Base-by-base conservation (phyloP, 2,329 filamentous ascomycete species). In the Colletotrichum caudatum region DNA sequence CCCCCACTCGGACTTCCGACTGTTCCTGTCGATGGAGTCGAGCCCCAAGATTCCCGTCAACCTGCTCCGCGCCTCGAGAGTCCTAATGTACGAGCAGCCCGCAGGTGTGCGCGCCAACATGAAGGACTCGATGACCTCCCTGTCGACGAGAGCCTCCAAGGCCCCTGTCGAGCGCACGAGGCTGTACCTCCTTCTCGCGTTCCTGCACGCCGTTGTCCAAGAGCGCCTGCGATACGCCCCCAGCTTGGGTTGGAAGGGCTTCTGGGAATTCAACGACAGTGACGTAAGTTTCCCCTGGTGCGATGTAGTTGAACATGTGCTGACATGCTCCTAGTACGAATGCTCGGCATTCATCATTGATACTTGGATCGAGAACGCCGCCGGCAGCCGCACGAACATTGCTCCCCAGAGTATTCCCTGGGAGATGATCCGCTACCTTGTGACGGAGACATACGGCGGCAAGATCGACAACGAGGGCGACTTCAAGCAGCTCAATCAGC, bases 231-330 rank as follows among this genome's bases (percentile, higher is more conserved):
- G 96, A 74, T 99, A 99, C 80, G 95, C 95, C 33, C 97, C 96
- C 0, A 95, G 89, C 69, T 86, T 99, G 66, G 96, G 96, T 72
- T 99, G 96, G 96, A 98, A 97, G 85, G 94, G 94, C 65, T 97
- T 98, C 87, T 99, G 97, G 96, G 97, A 99, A 82, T 99, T 99
- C 82, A 99, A 99, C 80, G 97, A 99, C 82, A 97, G 95, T 76
- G 96, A 99, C 83, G 94, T 97, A 89, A 93, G 93, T 91, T 75
- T 67, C 18, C 54, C 37, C 26, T 37, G 56, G 48, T 72, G 16
- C n/a, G 46, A 37, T n/a, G 33, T 46, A 5, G 5, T 50, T 60
- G 58, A 75, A 78, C 72, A 79, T 74, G 72, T 53, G 18, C 67
- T 71, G 59, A 71, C 71, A 63, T 26, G 23, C 56, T 46, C 48